Percentiles rank a stretch among this genome's conserved stretches.
Conservation (phyloP, 371 early-diverging fungal species). For the Zychaea mexicana region DNA sequence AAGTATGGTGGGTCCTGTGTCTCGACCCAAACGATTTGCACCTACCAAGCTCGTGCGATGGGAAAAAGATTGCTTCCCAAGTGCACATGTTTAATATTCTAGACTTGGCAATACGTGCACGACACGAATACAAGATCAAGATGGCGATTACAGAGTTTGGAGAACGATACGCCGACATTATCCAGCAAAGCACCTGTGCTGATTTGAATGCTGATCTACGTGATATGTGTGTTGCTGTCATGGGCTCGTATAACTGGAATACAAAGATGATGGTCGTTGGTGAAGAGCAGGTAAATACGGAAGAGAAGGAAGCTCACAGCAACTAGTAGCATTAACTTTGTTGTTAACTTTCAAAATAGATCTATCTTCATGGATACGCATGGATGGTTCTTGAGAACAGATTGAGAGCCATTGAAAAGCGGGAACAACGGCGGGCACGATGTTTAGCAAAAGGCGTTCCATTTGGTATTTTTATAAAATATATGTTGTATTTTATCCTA, state of each 20-base stretch:
- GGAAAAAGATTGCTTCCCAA: conserved; percentile 45
- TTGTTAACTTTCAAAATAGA: conserved; percentile 19
- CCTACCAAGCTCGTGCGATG: conserved; percentile 59
- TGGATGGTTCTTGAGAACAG: conserved; percentile 70
- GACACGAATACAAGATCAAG: conserved; percentile 57
- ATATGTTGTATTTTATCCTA: no score
- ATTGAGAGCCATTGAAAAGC: conserved; percentile 38
- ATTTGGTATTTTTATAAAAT: no score
- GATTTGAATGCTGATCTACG: conserved; percentile 11
- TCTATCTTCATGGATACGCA: conserved; percentile 66
- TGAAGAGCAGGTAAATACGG: conserved; percentile 15
- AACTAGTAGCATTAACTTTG: no score
- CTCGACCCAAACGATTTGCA: conserved; percentile 73
- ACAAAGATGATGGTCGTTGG: conserved; percentile 15
- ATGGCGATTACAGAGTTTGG: conserved; percentile 58
- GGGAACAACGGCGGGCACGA: conserved; percentile 25
- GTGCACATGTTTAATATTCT: conserved; percentile 50
- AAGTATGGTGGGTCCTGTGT: conserved; percentile 86
- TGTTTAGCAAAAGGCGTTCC: conserved; percentile 20
- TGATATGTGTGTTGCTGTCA: conserved; percentile 12
- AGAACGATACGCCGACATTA: conserved; percentile 62
- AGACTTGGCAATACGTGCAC: conserved; percentile 51
- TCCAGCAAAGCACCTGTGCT: conserved; percentile 37
- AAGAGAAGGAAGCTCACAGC: neutral
- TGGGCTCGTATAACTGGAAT: conserved; percentile 13